phyloP scores from a whole-genome alignment of 257 asterid genomes.

The Solanum gandarillasii region DNA sequence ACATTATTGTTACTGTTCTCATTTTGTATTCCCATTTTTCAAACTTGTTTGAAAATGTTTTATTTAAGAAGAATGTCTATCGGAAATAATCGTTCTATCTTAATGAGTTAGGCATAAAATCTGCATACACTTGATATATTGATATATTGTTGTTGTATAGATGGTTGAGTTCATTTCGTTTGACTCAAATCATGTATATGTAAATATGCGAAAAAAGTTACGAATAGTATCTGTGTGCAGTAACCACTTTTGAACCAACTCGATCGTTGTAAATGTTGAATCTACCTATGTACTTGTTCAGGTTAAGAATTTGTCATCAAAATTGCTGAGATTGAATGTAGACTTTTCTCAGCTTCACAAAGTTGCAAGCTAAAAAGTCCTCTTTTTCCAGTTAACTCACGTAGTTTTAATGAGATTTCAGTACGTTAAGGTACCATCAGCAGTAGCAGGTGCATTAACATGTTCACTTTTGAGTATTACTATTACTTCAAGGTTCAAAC shows the following conservation, averaged over 20 bases:
- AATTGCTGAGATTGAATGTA: neutral
- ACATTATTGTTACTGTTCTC: neutral
- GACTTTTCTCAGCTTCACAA: neutral
- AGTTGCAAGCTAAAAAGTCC: neutral
- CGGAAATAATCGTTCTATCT: neutral
- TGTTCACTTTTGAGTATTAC: neutral
- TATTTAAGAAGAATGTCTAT: neutral
- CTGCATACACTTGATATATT: neutral
- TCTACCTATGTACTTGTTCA: neutral
- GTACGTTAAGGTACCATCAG: neutral
- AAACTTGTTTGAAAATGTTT: neutral
- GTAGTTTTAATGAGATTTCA: neutral
- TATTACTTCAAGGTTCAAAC: neutral
- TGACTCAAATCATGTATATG: neutral
- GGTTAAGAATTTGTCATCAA: neutral
- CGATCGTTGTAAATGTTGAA: neutral
- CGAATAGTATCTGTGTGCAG: neutral
- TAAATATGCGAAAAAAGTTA: neutral
- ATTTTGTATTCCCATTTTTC: neutral
- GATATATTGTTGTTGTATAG: neutral
- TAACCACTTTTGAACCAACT: neutral
- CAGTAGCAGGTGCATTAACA: neutral
- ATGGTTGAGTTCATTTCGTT: neutral
- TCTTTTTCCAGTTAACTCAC: neutral
- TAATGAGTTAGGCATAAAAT: neutral